A percentile compares a stretch with the other conserved stretches of the same genome.
These are phyloP conservation scores for Zygosaccharomyces sapae DNA, from an alignment of 1,139 yeast genomes.

Conservation along the genomic window DNA sequence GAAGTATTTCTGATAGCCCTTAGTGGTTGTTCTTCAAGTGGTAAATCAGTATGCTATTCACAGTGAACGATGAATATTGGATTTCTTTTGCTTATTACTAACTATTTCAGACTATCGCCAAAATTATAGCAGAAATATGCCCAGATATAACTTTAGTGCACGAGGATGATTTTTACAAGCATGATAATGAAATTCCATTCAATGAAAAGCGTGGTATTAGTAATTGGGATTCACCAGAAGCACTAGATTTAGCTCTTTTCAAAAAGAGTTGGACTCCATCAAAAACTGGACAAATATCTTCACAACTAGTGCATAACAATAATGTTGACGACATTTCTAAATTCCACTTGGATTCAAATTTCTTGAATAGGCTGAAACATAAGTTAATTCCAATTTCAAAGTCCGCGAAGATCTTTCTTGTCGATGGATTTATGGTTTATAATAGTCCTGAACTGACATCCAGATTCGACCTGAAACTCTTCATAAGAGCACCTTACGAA, in stretches of 20 bases:
- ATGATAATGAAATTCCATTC: conserved; percentile 67
- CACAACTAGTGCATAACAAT: conserved; percentile 32
- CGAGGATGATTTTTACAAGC: conserved; percentile 80
- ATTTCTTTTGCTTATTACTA: not conserved
- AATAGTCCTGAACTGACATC: conserved; percentile 48
- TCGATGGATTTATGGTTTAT: conserved; percentile 87
- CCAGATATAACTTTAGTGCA: conserved; percentile 58
- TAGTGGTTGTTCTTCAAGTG: conserved; percentile 90
- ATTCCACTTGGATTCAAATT: conserved; percentile 19
- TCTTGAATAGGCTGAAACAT: conserved; percentile 14
- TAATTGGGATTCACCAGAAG: conserved; percentile 92
- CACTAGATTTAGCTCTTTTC: conserved; percentile 63
- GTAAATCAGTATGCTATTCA: conserved; percentile 57
- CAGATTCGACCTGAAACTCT: conserved; percentile 54
- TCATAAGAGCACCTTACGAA: conserved; percentile 61
- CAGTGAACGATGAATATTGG: not conserved
- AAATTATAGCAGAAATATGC: conserved; percentile 44
- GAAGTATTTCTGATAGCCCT: conserved; percentile 51
- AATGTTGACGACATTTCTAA: conserved; percentile 32
- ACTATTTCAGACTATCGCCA: conserved; percentile 43
- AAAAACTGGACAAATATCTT: conserved; percentile 37
- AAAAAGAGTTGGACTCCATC: conserved; percentile 45
- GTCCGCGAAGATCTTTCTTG: conserved; percentile 46
- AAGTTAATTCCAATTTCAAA: conserved; percentile 13
- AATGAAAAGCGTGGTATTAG: conserved; percentile 50